A percentile compares a stretch with the other conserved stretches of the same genome.
These are phyloP conservation scores for Schwanniomyces vanrijiae DNA, from an alignment of 805 yeast genomes.

Conservation along the genomic window DNA sequence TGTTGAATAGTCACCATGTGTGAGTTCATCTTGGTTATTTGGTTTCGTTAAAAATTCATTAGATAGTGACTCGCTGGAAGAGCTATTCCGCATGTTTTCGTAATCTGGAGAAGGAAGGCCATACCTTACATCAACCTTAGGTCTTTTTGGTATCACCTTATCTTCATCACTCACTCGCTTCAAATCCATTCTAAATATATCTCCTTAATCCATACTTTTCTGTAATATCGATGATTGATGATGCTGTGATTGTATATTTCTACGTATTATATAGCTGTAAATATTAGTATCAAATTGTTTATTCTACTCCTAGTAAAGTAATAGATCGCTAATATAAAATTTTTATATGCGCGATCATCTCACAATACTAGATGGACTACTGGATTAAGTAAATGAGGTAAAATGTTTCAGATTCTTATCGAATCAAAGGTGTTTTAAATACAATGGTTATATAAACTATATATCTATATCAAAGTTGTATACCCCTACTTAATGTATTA, in stretches of 20 bases:
- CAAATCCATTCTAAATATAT: background rate
- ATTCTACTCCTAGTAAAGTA: background rate
- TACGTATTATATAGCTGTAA: background rate
- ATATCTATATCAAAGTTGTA: background rate
- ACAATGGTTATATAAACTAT: background rate
- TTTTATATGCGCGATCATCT: background rate
- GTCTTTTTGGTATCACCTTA: background rate
- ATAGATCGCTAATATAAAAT: background rate
- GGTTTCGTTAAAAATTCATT: background rate
- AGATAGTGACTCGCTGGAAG: background rate
- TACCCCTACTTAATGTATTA: conserved; percentile 5
- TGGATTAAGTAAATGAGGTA: too few relatives aligned
- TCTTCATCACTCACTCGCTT: background rate
- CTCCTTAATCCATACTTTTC: background rate
- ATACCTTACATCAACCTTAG: background rate
- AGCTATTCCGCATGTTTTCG: background rate
- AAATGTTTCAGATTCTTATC: too few relatives aligned
- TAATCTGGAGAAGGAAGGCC: background rate
- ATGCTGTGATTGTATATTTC: background rate
- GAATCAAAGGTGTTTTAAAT: too few relatives aligned
- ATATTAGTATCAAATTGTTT: background rate
- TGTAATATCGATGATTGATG: background rate
- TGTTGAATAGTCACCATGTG: background rate
- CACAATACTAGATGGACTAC: background rate
- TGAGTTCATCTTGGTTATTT: background rate